Evolutionary conservation across 176 grass and related monocot species (phyloP).

Genomic region (Dendrocalamus sinicus): DNA sequence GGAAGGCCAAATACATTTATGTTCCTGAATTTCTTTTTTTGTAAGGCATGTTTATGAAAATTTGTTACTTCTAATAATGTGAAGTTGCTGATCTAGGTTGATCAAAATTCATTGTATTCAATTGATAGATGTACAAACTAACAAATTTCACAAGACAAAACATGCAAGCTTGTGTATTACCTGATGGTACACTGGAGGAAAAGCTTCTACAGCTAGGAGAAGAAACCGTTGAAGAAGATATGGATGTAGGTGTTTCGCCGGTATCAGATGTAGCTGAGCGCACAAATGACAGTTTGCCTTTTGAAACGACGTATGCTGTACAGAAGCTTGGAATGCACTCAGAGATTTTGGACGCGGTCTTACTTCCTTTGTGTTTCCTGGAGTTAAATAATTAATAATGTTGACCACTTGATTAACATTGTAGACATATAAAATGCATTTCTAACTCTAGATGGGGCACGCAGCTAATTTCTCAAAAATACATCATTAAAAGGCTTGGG

Average conservation of each 20-base stretch:
- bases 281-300: conserved; percentile 80
- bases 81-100: background rate
- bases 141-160: conserved; percentile 5
- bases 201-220: conserved; percentile 61
- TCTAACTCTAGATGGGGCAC: background rate
- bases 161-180: conserved; percentile 46
- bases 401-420: background rate
- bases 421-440: background rate
- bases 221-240: conserved; percentile 55
- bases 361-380: conserved; percentile 73
- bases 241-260: conserved; percentile 27
- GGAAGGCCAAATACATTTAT: background rate
- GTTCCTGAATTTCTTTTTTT: background rate
- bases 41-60: background rate
- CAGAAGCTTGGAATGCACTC: conserved; percentile 78
- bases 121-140: conserved; percentile 11
- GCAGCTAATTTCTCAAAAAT: background rate
- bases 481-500: background rate
- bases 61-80: background rate
- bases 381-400: conserved; percentile 7
- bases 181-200: conserved; percentile 59
- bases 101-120: background rate
- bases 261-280: conserved; percentile 56
- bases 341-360: conserved; percentile 71
- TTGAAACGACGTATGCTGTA: conserved; percentile 73